Percentiles rank a stretch among this genome's conserved stretches.
These are phyloP conservation scores for Incumbomyces delicatus DNA, from an alignment of 2,329 filamentous ascomycete genomes.

Conservation along the genomic window DNA sequence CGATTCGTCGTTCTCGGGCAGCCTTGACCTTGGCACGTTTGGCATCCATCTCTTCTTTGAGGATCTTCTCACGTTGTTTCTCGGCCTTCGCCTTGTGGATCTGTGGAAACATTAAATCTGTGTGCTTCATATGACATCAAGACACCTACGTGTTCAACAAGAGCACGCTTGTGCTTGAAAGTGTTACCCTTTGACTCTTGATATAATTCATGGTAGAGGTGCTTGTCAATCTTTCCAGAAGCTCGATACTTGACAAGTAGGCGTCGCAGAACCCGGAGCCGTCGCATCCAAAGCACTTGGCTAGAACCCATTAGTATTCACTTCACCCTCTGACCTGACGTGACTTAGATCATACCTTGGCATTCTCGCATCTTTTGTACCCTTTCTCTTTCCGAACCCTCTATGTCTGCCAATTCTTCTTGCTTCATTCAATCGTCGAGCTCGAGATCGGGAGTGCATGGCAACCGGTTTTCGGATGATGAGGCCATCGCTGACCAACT, in stretches of 20 bases:
- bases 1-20: constrained; percentile 93
- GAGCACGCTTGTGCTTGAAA: constrained; percentile 99
- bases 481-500: constrained; percentile 98
- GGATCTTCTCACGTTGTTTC: constrained; percentile 87
- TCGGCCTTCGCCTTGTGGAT: constrained; percentile 99
- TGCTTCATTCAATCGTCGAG: constrained; percentile 88
- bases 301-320: constrained; percentile 40
- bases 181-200: constrained; percentile 99
- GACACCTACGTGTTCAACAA: constrained; percentile 96
- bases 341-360: constrained; percentile 61
- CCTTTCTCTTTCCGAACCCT: constrained; percentile 99
- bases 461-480: constrained; percentile 99
- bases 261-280: constrained; percentile 96
- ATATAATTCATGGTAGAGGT: constrained; percentile 99
- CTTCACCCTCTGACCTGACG: constrained; percentile 3
- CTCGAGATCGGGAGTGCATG: constrained; percentile 97
- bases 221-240: constrained; percentile 99
- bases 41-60: constrained; percentile 99
- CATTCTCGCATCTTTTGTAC: constrained; percentile 99
- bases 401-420: constrained; percentile 94
- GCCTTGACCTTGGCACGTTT: constrained; percentile 99
- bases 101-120: constrained; percentile 40
- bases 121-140: constrained; percentile 20
- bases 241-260: constrained; percentile 99
- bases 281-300: constrained; percentile 99